A percentile compares a stretch with the other conserved stretches of the same genome.
Evolutionary conservation across 202 grass and related monocot genomes (phyloP).

Genomic region (Setaria italica): DNA sequence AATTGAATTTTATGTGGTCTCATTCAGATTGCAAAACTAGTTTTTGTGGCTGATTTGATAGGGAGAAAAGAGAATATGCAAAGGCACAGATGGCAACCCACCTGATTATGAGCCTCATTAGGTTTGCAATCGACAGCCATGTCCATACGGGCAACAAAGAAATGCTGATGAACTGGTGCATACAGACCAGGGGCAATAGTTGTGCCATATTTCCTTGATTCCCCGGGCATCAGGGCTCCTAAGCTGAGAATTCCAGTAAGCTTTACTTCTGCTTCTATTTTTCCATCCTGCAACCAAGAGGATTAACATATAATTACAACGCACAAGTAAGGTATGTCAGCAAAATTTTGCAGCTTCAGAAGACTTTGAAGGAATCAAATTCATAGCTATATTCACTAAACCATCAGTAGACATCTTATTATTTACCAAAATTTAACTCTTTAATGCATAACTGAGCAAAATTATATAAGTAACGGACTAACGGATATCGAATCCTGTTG

Average conservation of each 20-base stretch:
- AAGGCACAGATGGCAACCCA: slow-evolving; percentile 34
- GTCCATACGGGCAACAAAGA: slow-evolving; percentile 99
- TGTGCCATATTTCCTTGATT: slow-evolving; percentile 95
- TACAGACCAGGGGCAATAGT: slow-evolving; percentile 98
- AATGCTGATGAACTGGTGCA: slow-evolving; percentile 99
- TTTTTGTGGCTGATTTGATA: neutral
- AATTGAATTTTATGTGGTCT: neutral
- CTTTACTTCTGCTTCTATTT: slow-evolving; percentile 99
- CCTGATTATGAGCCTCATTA: slow-evolving; percentile 96
- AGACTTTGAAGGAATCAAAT: neutral
- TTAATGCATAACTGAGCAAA: slow-evolving; percentile 22
- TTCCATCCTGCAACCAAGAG: slow-evolving; percentile 75
- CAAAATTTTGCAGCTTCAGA: slow-evolving; percentile 19
- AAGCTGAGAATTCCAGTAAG: slow-evolving; percentile 99
- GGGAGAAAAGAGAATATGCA: neutral
- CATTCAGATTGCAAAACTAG: neutral
- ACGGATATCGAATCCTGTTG: neutral
- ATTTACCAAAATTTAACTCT: neutral
- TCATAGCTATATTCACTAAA: slow-evolving; percentile 13
- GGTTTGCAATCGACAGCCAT: slow-evolving; percentile 99
- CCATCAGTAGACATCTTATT: neutral
- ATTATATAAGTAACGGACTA: neutral
- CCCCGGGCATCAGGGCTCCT: slow-evolving; percentile 95
- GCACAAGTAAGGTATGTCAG: neutral
- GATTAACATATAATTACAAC: slow-evolving; percentile 18